Conservation (phyloP, 1,139 yeast species). For the Candida glucosophila region DNA sequence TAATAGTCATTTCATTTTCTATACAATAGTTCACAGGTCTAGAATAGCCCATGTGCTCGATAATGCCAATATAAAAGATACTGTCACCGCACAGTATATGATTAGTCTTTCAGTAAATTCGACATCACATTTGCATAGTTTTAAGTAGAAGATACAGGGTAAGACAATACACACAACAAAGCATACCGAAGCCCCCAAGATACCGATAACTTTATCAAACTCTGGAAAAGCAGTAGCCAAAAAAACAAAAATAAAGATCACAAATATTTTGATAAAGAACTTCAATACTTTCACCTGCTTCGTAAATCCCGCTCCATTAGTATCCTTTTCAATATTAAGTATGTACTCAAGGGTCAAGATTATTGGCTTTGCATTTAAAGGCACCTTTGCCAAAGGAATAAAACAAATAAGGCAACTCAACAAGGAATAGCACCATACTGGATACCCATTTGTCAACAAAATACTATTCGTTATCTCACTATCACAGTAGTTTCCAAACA, state of each 20-base stretch:
- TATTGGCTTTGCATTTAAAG: constrained; percentile 81
- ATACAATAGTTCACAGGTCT: constrained; percentile 12
- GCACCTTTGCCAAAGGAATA: constrained; percentile 82
- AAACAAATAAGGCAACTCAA: constrained; percentile 69
- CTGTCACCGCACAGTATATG: constrained; percentile 13
- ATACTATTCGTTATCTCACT: constrained; percentile 83
- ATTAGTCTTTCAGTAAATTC: no score
- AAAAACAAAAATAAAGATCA: constrained; percentile 40
- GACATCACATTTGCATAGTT: constrained; percentile 24
- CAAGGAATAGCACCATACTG: constrained; percentile 51
- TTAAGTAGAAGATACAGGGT: constrained; percentile 47
- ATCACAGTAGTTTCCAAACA: constrained; percentile 72
- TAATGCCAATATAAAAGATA: constrained; percentile 20
- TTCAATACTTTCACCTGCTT: constrained; percentile 10
- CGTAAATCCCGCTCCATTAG: constrained; percentile 5
- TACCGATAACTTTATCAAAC: constrained; percentile 48
- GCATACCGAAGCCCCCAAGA: constrained; percentile 50
- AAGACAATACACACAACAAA: constrained; percentile 47
- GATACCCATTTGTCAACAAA: constrained; percentile 64
- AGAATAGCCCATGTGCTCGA: constrained; percentile 36
- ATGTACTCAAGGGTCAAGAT: constrained; percentile 50
- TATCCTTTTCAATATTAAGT: constrained; percentile 12
- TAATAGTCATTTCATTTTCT: no score
- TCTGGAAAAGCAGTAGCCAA: constrained; percentile 51
- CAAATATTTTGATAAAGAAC: constrained; percentile 31